Evolutionary conservation across 495 filamentous ascomycete species (phyloP), one percentile per base, ranked within the genome.

Genomic region (Parathielavia appendiculata): DNA sequence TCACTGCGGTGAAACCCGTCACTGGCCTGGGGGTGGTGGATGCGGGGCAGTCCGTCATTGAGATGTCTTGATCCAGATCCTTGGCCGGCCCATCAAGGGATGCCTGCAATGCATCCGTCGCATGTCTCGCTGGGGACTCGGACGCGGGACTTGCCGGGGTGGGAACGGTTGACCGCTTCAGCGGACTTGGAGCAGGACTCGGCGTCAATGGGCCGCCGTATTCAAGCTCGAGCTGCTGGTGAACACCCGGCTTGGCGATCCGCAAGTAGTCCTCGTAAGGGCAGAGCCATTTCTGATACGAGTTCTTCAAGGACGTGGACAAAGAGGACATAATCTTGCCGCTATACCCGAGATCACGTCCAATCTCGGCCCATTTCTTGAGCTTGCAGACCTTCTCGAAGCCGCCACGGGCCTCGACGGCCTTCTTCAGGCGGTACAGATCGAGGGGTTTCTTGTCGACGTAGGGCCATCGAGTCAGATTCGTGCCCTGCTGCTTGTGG

Each of bases 281-380:
- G 66, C 90, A 87, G 12, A 99, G 83, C 86, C 92, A 99, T 69
- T 90, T 84, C 68, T 95, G 90, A 66, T 93, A 99, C 7, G 95
- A 97, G 66, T 97, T 99, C 72, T 97, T 99, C 51, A 99, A 82
- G 20, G 95, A 97, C 1, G 93, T 99, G 12, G 93, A 99, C 43
- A 99, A 73, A n/a, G 95, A 97, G 0, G 95, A 97, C 93, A 99
- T 99, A 63, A 99, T 99, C 75, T 99, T 99, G 67, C 93, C 93
- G 68, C 93, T 97, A 74, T 99, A 99, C 53, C 93, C 93, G 19
- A 99, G 75, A 71, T 97, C 92, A 68, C 93, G 87, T 36, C 93
- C 93, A 60, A 99, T 97, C 71, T 99, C 93, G 0, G 93, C 93
- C 93, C 93, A 99, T 76, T 96, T 97, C 73, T 99, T 99, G 50